These are phyloP conservation scores for Wallacemonas sp. DNA, from an alignment of 208 protist species.

Conservation along the genomic window DNA sequence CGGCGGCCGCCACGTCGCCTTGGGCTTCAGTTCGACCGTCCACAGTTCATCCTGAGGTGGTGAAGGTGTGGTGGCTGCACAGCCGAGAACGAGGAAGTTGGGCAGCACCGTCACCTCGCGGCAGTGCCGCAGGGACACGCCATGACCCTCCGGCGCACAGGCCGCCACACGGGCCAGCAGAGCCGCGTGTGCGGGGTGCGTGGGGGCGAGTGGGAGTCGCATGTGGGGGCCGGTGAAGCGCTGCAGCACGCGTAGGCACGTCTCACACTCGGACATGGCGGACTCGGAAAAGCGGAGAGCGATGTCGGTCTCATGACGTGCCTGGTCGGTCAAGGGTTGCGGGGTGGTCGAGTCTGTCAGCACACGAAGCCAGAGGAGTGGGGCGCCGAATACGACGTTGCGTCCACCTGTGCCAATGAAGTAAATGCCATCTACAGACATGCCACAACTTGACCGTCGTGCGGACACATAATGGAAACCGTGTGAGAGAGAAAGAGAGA, in stretches of 20 bases:
- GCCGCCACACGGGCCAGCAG: slow-evolving; percentile 22
- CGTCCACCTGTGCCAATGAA: slow-evolving; percentile 31
- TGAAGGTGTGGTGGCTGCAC: no score
- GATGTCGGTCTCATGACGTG: not conserved
- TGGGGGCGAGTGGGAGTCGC: slow-evolving; percentile 12
- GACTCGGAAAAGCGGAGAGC: slow-evolving; percentile 21
- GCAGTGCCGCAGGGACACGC: slow-evolving; percentile 18
- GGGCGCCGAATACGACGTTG: slow-evolving; percentile 25
- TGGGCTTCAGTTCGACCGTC: slow-evolving; percentile 82
- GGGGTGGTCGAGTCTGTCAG: no score
- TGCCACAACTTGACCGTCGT: not conserved
- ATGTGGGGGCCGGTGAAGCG: slow-evolving; percentile 32
- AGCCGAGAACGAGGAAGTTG: slow-evolving; percentile 39
- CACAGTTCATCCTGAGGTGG: no score
- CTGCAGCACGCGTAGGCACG: slow-evolving; percentile 32
- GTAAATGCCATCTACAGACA: not conserved
- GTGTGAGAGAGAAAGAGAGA: not conserved
- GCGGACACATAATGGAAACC: not conserved
- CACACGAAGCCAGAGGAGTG: not conserved
- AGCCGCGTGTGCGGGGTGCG: not conserved
- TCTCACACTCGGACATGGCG: slow-evolving; percentile 33
- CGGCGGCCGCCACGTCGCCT: slow-evolving; percentile 58
- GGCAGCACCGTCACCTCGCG: slow-evolving; percentile 39
- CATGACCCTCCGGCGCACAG: slow-evolving; percentile 23
- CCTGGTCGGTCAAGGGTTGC: no score